Percentiles rank a stretch among this genome's conserved stretches.
Conservation (phyloP, 192 early-diverging fungal genomes). For the Dissophora ornata region DNA sequence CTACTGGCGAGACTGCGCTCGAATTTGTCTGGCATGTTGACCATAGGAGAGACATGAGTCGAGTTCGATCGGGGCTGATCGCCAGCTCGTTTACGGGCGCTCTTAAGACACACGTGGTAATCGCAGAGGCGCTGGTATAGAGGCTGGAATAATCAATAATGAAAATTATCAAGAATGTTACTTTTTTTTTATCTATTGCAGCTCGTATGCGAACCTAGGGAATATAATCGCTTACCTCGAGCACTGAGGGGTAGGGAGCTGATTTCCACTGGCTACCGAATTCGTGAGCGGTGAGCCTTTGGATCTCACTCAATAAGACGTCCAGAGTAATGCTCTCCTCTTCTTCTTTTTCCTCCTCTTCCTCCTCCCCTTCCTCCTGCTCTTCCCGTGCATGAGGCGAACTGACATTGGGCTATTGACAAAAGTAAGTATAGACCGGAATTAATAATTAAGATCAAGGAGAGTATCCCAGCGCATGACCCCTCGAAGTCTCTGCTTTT, state of each 20-base stretch:
- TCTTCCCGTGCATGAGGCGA: too few relatives aligned
- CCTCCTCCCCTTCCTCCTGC: background rate
- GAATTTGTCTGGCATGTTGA: background rate
- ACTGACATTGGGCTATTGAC: too few relatives aligned
- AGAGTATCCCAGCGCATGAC: too few relatives aligned
- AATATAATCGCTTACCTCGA: conserved; percentile 15
- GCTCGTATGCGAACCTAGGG: background rate
- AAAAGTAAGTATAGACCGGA: too few relatives aligned
- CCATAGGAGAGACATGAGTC: background rate
- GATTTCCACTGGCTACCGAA: conserved; percentile 7
- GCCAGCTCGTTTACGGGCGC: conserved; percentile 7
- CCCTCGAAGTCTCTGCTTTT: background rate
- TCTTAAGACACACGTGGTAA: conserved; percentile 29
- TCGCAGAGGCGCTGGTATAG: conserved; percentile 24
- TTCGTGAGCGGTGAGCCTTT: conserved; percentile 18
- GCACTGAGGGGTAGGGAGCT: conserved; percentile 8
- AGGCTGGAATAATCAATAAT: background rate
- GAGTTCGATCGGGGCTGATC: background rate
- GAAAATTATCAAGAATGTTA: too few relatives aligned
- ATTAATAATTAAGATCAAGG: too few relatives aligned
- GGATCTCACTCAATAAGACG: conserved; percentile 10
- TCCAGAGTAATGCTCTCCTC: conserved; percentile 1
- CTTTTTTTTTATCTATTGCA: too few relatives aligned
- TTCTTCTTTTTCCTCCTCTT: background rate
- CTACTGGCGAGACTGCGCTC: too few relatives aligned